phyloP scores from a whole-genome alignment of 2,329 filamentous ascomycete genomes.

The Exophiala phaeomuriformis region DNA sequence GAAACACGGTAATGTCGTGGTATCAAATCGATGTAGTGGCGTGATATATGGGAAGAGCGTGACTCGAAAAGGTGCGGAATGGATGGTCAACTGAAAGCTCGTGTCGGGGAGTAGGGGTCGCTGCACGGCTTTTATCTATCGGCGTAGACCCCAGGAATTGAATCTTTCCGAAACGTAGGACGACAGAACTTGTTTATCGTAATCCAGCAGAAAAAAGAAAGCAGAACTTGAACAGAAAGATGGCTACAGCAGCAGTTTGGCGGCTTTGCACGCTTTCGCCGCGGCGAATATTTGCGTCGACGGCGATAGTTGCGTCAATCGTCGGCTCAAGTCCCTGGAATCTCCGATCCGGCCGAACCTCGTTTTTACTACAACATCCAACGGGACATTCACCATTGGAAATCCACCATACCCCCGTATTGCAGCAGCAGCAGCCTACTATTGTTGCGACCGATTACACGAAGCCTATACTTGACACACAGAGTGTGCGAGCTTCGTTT shows the following conservation, averaged over 20 bases:
- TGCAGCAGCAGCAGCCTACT: background rate
- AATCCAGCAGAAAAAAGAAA: background rate
- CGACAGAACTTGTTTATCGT: too few relatives aligned
- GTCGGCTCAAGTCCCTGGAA: conserved; percentile 2
- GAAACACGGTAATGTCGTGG: background rate
- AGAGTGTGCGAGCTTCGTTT: background rate
- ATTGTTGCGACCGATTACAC: conserved; percentile 1
- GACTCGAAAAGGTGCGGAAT: conserved; percentile 1
- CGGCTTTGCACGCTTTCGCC: conserved; percentile 5
- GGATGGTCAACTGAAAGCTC: background rate
- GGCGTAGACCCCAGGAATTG: background rate
- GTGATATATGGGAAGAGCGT: conserved; percentile 5
- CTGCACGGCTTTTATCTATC: background rate
- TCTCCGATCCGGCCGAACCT: conserved; percentile 16
- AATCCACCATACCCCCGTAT: background rate
- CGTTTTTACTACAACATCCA: background rate
- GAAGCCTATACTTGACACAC: conserved; percentile 3
- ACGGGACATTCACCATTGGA: background rate
- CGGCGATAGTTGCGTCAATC: conserved; percentile 13
- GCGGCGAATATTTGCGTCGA: conserved; percentile 3
- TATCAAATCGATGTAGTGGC: conserved; percentile 3
- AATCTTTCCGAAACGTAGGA: too few relatives aligned
- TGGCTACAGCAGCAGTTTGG: background rate
- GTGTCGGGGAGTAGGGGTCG: background rate
- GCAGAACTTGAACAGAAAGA: background rate